Conservation (phyloP, 164 flowering plant species). For the Litsea cubeba region DNA sequence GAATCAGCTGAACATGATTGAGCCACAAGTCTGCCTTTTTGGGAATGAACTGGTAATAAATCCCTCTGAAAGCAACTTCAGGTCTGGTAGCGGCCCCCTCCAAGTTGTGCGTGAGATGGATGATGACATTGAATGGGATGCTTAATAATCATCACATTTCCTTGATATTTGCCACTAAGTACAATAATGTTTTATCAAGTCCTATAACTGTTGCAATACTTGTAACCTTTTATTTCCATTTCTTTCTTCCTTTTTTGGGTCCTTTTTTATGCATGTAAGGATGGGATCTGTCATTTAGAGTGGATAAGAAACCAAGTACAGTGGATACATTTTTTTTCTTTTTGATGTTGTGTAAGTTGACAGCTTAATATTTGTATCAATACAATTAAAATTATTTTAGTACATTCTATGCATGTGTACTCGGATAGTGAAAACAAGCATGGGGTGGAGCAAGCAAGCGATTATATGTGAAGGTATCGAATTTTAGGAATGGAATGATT, state of each 20-base stretch:
- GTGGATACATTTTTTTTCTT: not conserved
- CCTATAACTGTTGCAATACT: not conserved
- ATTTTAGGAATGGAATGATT: too few relatives aligned
- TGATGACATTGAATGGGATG: slow-evolving; percentile 49
- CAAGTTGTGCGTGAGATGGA: slow-evolving; percentile 64
- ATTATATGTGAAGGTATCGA: too few relatives aligned
- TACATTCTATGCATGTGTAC: too few relatives aligned
- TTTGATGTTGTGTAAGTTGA: not conserved
- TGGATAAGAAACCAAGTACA: not conserved
- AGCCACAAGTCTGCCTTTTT: slow-evolving; percentile 60
- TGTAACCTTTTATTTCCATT: not conserved
- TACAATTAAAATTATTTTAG: not conserved
- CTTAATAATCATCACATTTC: slow-evolving; percentile 13
- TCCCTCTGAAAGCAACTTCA: slow-evolving; percentile 29
- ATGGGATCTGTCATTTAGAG: too few relatives aligned
- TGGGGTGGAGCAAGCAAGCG: too few relatives aligned
- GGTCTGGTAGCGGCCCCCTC: slow-evolving; percentile 47
- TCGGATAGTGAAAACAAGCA: too few relatives aligned
- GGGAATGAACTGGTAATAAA: slow-evolving; percentile 34
- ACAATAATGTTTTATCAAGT: not conserved
- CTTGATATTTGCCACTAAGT: not conserved
- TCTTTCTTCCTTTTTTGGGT: too few relatives aligned
- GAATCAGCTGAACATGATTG: slow-evolving; percentile 51
- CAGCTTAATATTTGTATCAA: not conserved
- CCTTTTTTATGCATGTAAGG: too few relatives aligned